phyloP scores from a whole-genome alignment of 495 filamentous ascomycete genomes.

The Aspergillus funiculosus region DNA sequence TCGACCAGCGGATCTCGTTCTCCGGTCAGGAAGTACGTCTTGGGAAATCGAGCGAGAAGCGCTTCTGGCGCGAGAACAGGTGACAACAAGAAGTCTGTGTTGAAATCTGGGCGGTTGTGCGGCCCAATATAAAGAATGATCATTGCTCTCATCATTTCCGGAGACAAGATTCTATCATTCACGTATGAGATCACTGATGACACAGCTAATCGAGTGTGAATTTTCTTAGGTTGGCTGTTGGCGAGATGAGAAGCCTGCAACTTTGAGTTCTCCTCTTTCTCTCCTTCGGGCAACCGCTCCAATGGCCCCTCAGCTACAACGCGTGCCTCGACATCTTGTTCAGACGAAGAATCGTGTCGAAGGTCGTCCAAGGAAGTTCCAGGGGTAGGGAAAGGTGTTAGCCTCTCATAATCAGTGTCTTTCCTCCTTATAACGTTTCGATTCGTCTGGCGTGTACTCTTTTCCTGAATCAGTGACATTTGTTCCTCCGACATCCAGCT shows the following conservation, averaged over 20 bases:
- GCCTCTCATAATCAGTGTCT: conserved; percentile 58
- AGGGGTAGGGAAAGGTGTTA: conserved; percentile 59
- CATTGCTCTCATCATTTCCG: conserved; percentile 99
- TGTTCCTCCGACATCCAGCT: conserved; percentile 99
- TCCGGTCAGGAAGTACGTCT: conserved; percentile 87
- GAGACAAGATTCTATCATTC: conserved; percentile 88
- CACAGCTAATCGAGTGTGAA: conserved; percentile 82
- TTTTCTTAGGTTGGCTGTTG: conserved; percentile 56
- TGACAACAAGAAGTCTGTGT: conserved; percentile 80
- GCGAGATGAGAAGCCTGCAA: conserved; percentile 32
- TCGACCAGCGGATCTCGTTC: conserved; percentile 94
- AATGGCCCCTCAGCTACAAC: conserved; percentile 24
- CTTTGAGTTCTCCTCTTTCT: conserved; percentile 23
- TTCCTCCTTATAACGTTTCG: conserved; percentile 69
- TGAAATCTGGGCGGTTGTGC: conserved; percentile 86
- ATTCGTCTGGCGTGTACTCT: conserved; percentile 69
- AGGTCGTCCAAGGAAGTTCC: conserved; percentile 55
- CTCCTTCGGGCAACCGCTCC: conserved; percentile 23
- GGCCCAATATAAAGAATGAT: conserved; percentile 97
- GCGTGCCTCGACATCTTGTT: conserved; percentile 37
- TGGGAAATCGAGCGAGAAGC: conserved; percentile 77
- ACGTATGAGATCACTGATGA: conserved; percentile 97
- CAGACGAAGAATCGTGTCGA: conserved; percentile 17
- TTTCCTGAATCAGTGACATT: conserved; percentile 87
- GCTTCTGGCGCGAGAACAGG: conserved; percentile 84